Percentiles rank a stretch among this genome's conserved stretches.
phyloP scores from a whole-genome alignment of 768 basidiomycete species.

The Phaeolepiota aurea region DNA sequence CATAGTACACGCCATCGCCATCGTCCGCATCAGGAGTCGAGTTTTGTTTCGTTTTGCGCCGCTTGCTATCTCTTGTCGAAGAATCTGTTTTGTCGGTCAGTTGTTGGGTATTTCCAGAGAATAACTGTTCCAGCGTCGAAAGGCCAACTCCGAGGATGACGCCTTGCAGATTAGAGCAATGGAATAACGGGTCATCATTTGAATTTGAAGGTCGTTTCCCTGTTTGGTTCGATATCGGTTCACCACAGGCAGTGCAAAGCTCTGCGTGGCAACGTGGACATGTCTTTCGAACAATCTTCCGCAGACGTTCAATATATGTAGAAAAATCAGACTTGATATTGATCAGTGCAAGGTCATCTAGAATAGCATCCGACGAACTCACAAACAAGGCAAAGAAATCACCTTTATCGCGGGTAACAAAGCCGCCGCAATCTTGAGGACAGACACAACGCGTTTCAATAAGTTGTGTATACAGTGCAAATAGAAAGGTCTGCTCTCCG shows the following conservation, averaged over 20 bases:
- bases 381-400: slow-evolving; percentile 85
- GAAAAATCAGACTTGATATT: slow-evolving; percentile 57
- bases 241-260: slow-evolving; percentile 74
- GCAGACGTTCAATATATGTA: slow-evolving; percentile 59
- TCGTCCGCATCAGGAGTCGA: slow-evolving; percentile 29
- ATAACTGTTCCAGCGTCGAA: slow-evolving; percentile 74
- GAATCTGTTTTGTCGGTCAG: slow-evolving; percentile 22
- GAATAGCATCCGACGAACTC: slow-evolving; percentile 19
- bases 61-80: slow-evolving; percentile 30
- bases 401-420: slow-evolving; percentile 50
- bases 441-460: slow-evolving; percentile 57
- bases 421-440: slow-evolving; percentile 66
- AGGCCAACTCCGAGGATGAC: slow-evolving; percentile 88
- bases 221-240: slow-evolving; percentile 41
- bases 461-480: slow-evolving; percentile 74
- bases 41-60: slow-evolving; percentile 30
- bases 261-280: slow-evolving; percentile 57
- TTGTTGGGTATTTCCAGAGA: slow-evolving; percentile 43
- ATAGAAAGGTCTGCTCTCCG: slow-evolving; percentile 83
- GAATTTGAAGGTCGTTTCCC: slow-evolving; percentile 33
- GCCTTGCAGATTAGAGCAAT: slow-evolving; percentile 86
- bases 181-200: slow-evolving; percentile 61
- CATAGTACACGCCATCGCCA: slow-evolving; percentile 44
- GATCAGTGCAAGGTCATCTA: slow-evolving; percentile 1
- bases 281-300: slow-evolving; percentile 42